Evolutionary conservation across 345 rosid species (phyloP).

Genomic region (Rhodomyrtus tomentosa): DNA sequence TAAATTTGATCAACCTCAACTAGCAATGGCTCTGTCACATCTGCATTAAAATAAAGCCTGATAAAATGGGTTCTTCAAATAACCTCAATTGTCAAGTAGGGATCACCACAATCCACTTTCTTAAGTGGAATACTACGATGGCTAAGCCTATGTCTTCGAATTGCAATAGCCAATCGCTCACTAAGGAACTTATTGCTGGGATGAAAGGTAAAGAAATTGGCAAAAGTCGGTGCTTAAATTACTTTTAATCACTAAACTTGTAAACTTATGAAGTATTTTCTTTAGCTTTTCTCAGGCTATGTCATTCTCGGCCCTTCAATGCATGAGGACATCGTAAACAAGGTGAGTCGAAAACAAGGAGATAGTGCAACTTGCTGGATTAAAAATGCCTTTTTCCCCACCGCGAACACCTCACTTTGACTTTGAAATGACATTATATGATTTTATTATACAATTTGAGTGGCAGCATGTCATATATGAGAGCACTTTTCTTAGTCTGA

Average conservation of each 20-base stretch:
- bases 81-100: not conserved
- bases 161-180: not conserved
- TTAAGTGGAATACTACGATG: not conserved
- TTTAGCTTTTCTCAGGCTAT: not conserved
- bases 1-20: constrained; percentile 87
- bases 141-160: not conserved
- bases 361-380: not conserved
- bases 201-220: not conserved
- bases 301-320: not conserved
- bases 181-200: not conserved
- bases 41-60: constrained; percentile 12
- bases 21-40: constrained; percentile 86
- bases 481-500: not conserved
- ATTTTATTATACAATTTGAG: not conserved
- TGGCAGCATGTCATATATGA: not conserved
- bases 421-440: not conserved
- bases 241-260: not conserved
- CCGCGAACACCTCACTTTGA: not conserved
- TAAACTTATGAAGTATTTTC: not conserved
- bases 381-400: not conserved
- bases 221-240: not conserved
- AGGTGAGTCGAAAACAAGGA: not conserved
- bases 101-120: not conserved
- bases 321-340: not conserved
- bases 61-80: not conserved